phyloP scores from a whole-genome alignment of 2,329 filamentous ascomycete species.

The Fusarium sp. region DNA sequence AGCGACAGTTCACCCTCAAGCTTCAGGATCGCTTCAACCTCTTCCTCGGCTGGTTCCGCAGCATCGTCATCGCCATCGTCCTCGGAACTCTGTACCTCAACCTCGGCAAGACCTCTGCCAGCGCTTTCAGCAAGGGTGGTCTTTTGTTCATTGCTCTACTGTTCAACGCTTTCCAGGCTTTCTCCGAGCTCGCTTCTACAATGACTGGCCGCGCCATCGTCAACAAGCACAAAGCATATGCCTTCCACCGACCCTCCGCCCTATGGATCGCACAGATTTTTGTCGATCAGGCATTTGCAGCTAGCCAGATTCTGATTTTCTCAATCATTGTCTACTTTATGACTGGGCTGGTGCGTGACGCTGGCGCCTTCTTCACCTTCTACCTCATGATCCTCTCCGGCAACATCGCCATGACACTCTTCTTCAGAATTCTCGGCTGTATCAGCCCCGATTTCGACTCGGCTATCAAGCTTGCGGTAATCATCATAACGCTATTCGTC shows the following conservation, averaged over 20 bases:
- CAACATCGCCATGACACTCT: conserved; percentile 79
- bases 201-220: conserved; percentile 83
- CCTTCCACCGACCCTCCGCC: conserved; percentile 84
- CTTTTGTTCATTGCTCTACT: conserved; percentile 82
- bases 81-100: conserved; percentile 83
- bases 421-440: conserved; percentile 81
- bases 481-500: conserved; percentile 84
- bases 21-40: conserved; percentile 87
- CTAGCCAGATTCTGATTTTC: conserved; percentile 77
- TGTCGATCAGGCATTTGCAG: conserved; percentile 79
- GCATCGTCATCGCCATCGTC: conserved; percentile 79
- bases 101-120: conserved; percentile 71
- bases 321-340: conserved; percentile 84
- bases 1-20: conserved; percentile 86
- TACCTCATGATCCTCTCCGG: conserved; percentile 75
- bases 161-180: conserved; percentile 90
- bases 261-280: conserved; percentile 86
- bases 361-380: conserved; percentile 82
- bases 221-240: conserved; percentile 86
- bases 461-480: conserved; percentile 83
- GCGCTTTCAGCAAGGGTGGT: conserved; percentile 84
- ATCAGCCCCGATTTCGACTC: conserved; percentile 85
- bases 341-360: conserved; percentile 73
- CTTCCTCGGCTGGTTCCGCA: conserved; percentile 74
- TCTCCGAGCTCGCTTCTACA: conserved; percentile 78